Base-by-base conservation (phyloP, 345 rosid species). In the Citrus reticulata region DNA sequence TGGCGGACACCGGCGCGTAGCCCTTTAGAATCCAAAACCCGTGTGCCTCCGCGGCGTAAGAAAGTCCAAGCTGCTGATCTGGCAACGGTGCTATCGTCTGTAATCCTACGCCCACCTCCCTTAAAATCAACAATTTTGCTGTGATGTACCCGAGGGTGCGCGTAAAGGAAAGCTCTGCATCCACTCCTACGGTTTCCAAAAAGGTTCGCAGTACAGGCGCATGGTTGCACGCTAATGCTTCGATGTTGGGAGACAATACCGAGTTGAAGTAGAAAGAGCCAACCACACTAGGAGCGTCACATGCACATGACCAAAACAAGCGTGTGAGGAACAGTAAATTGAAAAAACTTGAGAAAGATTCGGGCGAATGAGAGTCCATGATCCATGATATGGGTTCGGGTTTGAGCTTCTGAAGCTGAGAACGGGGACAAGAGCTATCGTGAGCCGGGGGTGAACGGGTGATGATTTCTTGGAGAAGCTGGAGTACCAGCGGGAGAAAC, bases 21-120 rank as follows among this genome's bases (percentile, higher is more conserved):
- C 92, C 98, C 76, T 93, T 95, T 59, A 91, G 78, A 39, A 81
- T 82, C 98, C 98, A 95, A 57, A 90, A 82, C 30, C 98, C 98
- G 78, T 91, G 90, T 2, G 93, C 90, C 85, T 95, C 98, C 6
- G 80, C 85, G 25, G 94, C 92, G 71, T 93, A 93, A 1, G 95
- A 84, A 40, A 92, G 83, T 7, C 91, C 93, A 13, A 79, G 77
- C 5, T 84, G 76, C 65, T 79, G 89, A 77, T 72, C 67, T 60
- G 87, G 81, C 79, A 14, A 6, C 20, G 86, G 73, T 32, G 83
- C 81, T 27, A 90, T 16, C 7, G 86, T 68, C 7, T 83, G 89
- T 69, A 90, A 75, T 40, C 97, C 98, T 5, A 85, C 86, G 29
- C 93, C 93, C 14, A 95, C 81, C 64, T 92, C 92, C 74, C 83